Base-by-base conservation (phyloP, 2,329 filamentous ascomycete genomes). In the Penicillium carneum region DNA sequence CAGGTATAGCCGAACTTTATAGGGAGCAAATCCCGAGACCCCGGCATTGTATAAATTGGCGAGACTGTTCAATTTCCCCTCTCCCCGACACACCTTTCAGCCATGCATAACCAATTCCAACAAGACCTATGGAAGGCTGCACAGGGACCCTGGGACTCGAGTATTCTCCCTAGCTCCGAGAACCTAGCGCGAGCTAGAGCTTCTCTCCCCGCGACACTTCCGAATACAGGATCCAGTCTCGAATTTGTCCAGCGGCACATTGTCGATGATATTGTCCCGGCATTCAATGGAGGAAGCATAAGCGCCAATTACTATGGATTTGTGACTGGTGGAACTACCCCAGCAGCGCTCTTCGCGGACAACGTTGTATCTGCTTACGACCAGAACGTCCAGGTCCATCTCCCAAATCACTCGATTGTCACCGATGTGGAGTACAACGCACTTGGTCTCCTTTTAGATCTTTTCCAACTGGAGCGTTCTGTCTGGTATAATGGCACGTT, bases 351-450 rank as follows among this genome's bases (percentile, higher is more conserved):
- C 68, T 86, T 91, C 56, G 93, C 92, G 1, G 94, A 97, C 75
- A 90, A 92, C 65, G 79, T 97, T n/a, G 92, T 94, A 63, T 88
- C 88, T 5, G 84, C 86, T 9, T 85, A 89, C 63, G 93, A 97
- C 74, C 92, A 96, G 74, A 97, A 93, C 75, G 88, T 93, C 4
- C 85, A 89, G 60, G 91, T 96, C 0, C 93, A 97, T 74, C 81
- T 97, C 1, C 89, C 92, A 0, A 80, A 82, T 20, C 90, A 97
- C 75, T 90, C 88, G 0, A 84, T 93, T 33, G 85, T 87, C 20
- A 96, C 92, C 0, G 85, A 88, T 26, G 84, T 97, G 10, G 93
- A 97, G 76, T 87, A 89, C 64, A 82, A 84, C 14, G 87, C 93
- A 0, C 78, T 97, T 54, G 77, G 81, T 18, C 86, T 96, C 81